Evolutionary conservation across 768 basidiomycete genomes (phyloP).

Genomic region (Naganishia friedmannii): DNA sequence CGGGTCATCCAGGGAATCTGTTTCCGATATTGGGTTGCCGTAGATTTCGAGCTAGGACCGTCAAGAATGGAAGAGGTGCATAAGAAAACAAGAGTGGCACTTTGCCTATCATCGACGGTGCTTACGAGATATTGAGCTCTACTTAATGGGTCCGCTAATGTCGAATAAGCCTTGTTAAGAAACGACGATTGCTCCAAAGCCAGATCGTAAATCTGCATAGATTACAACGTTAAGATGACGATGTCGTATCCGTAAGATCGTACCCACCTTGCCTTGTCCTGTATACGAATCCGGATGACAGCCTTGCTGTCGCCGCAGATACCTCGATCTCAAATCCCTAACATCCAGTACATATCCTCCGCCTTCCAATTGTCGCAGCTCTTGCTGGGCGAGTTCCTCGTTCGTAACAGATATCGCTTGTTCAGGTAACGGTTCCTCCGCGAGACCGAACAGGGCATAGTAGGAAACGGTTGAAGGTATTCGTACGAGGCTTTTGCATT

Average conservation of each 20-base stretch:
- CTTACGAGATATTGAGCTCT: constrained; percentile 73
- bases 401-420: constrained; percentile 58
- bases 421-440: constrained; percentile 45
- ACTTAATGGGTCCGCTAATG: constrained; percentile 67
- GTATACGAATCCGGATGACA: constrained; percentile 88
- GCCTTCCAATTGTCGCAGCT: constrained; percentile 36
- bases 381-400: constrained; percentile 25
- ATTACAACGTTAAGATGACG: constrained; percentile 17
- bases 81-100: too few species aligned
- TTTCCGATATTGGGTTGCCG: constrained; percentile 63
- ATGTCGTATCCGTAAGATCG: background rate
- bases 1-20: constrained; percentile 69
- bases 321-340: constrained; percentile 62
- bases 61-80: too few species aligned
- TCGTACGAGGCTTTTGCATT: constrained; percentile 66
- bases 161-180: constrained; percentile 77
- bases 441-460: constrained; percentile 68
- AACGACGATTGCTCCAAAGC: constrained; percentile 70
- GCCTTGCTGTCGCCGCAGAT: constrained; percentile 67
- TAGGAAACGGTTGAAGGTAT: constrained; percentile 61
- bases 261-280: constrained; percentile 61
- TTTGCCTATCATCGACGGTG: background rate
- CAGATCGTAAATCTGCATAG: constrained; percentile 58
- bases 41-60: constrained; percentile 59
- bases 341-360: constrained; percentile 64